phyloP scores from a whole-genome alignment of 805 yeast species.

The Hanseniaspora mollemarum region DNA sequence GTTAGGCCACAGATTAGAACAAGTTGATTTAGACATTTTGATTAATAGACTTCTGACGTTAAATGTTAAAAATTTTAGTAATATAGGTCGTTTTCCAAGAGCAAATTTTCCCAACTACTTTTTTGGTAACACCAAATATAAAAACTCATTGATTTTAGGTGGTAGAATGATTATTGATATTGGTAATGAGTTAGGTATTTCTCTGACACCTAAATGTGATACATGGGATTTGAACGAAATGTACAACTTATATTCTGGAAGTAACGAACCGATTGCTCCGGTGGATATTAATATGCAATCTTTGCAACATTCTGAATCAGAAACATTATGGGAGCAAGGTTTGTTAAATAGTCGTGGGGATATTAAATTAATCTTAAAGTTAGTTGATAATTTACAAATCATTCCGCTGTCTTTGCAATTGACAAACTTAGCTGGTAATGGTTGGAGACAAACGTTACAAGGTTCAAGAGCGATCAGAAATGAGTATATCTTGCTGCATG shows the following conservation, averaged over 20 bases:
- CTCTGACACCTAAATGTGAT: conserved; percentile 81
- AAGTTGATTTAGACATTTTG: conserved; percentile 63
- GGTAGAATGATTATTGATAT: conserved; percentile 88
- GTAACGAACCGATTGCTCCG: conserved; percentile 38
- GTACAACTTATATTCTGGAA: conserved; percentile 68
- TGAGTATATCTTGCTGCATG: conserved; percentile 84
- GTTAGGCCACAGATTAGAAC: conserved; percentile 77
- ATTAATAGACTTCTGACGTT: conserved; percentile 70
- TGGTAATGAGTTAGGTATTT: conserved; percentile 89
- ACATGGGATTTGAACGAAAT: conserved; percentile 90
- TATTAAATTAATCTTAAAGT: conserved; percentile 59
- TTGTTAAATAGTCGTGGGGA: conserved; percentile 55
- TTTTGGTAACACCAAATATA: conserved; percentile 43
- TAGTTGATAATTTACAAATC: conserved; percentile 75
- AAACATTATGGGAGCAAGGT: conserved; percentile 55
- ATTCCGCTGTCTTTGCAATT: conserved; percentile 80
- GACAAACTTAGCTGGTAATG: conserved; percentile 90
- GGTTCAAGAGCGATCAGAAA: conserved; percentile 96
- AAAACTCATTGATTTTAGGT: conserved; percentile 57
- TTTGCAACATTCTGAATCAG: conserved; percentile 54
- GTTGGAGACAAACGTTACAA: conserved; percentile 88
- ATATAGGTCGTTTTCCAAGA: conserved; percentile 71
- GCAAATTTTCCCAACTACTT: conserved; percentile 67
- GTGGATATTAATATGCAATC: conserved; percentile 65
- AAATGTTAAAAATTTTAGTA: conserved; percentile 63